phyloP scores from a whole-genome alignment of 2,329 filamentous ascomycete genomes.

The Colletotrichum zoysiae region DNA sequence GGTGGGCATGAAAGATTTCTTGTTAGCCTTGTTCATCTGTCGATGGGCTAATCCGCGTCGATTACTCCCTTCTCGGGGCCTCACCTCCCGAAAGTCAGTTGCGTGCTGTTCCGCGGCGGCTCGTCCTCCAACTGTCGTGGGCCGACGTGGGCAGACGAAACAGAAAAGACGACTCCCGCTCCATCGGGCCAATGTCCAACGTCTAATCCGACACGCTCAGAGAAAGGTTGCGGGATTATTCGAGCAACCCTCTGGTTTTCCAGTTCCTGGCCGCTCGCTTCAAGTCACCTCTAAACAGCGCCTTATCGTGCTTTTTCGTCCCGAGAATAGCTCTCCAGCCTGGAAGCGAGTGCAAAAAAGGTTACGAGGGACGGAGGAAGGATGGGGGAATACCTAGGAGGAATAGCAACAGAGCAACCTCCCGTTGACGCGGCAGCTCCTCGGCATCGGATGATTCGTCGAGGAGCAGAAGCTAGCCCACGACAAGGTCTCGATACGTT shows the following conservation, averaged over 20 bases:
- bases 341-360: not conserved
- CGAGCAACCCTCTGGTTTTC: not conserved
- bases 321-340: not conserved
- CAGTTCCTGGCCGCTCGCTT: too few species aligned
- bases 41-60: not conserved
- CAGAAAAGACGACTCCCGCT: not conserved
- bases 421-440: too few species aligned
- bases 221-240: not conserved
- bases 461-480: not conserved
- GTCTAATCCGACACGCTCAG: too few species aligned
- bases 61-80: not conserved
- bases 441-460: not conserved
- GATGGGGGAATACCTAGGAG: not conserved
- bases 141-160: not conserved
- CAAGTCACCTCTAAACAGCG: not conserved
- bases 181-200: not conserved
- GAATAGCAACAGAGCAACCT: not conserved
- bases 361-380: not conserved
- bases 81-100: not conserved
- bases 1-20: too few species aligned
- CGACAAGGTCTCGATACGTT: too few species aligned
- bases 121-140: not conserved
- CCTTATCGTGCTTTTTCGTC: not conserved
- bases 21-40: not conserved
- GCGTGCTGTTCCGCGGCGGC: not conserved